Evolutionary conservation across 495 filamentous ascomycete genomes (phyloP).

Genomic region (Xylaria longipes): DNA sequence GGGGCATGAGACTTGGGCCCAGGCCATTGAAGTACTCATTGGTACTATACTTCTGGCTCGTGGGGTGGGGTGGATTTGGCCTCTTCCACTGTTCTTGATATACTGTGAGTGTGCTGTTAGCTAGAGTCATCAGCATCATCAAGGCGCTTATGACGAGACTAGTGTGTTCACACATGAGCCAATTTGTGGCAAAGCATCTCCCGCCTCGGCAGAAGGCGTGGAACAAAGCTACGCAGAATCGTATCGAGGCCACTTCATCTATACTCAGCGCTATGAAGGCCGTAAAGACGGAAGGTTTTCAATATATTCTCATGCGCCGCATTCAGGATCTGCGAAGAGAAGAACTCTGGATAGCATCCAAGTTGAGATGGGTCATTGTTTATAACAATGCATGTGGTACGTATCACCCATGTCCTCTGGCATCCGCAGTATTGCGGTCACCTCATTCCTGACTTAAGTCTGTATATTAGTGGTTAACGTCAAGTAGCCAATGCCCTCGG

Average conservation of each 20-base stretch:
- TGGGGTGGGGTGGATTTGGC: constrained; percentile 62
- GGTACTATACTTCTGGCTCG: constrained; percentile 64
- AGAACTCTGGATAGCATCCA: constrained; percentile 62
- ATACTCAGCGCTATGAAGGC: too few relatives aligned
- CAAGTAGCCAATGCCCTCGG: constrained; percentile 47
- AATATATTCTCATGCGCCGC: constrained; percentile 43
- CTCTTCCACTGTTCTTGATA: constrained; percentile 63
- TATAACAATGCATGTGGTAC: too few relatives aligned
- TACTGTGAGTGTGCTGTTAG: too few relatives aligned
- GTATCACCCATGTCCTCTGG: too few relatives aligned
- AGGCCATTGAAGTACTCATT: constrained; percentile 62
- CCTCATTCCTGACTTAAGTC: too few relatives aligned
- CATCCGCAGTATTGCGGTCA: too few relatives aligned
- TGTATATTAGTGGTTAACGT: background rate
- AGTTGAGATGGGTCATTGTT: constrained; percentile 61
- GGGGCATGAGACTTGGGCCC: constrained; percentile 56
- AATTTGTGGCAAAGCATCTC: constrained; percentile 54
- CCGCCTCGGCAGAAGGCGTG: constrained; percentile 55
- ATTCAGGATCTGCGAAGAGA: constrained; percentile 60
- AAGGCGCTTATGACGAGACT: too few relatives aligned
- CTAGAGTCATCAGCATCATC: too few relatives aligned
- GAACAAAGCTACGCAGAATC: constrained; percentile 59
- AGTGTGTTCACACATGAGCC: constrained; percentile 51
- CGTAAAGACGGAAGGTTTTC: constrained; percentile 68
- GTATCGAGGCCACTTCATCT: too few relatives aligned